A percentile compares a stretch with the other conserved stretches of the same genome.
Evolutionary conservation across 1,139 yeast genomes (phyloP).

Genomic region (Sugiyamaella pinicola): DNA sequence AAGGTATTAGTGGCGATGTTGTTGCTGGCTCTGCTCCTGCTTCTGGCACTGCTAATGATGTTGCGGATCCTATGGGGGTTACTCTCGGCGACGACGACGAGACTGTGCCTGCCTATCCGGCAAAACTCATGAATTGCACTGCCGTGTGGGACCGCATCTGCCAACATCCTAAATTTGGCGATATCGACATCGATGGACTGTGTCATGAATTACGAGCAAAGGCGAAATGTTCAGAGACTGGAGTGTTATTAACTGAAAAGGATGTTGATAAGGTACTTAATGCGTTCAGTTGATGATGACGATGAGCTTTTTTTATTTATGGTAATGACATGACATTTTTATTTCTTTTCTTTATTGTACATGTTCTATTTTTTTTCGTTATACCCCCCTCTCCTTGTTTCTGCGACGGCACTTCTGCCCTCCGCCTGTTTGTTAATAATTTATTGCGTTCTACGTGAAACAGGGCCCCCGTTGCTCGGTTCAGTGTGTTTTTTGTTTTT

Average conservation of each 20-base stretch:
- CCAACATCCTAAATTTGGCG: slow-evolving; percentile 89
- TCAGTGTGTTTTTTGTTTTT: too few species aligned
- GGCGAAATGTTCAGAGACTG: slow-evolving; percentile 94
- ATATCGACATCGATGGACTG: slow-evolving; percentile 88
- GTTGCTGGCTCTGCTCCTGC: slow-evolving; percentile 2
- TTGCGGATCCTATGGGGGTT: slow-evolving; percentile 27
- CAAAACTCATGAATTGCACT: slow-evolving; percentile 65
- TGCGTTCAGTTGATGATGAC: slow-evolving; percentile 22
- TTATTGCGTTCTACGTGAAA: background rate
- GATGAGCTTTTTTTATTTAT: slow-evolving; percentile 4
- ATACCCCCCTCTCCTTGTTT: slow-evolving; percentile 8
- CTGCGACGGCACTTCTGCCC: background rate
- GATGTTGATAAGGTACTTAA: slow-evolving; percentile 73
- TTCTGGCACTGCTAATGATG: slow-evolving; percentile 19
- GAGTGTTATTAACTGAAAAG: slow-evolving; percentile 78
- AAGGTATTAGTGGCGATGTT: slow-evolving; percentile 7
- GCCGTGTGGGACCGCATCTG: slow-evolving; percentile 97
- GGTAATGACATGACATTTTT: slow-evolving; percentile 15
- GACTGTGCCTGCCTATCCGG: slow-evolving; percentile 36
- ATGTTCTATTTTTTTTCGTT: background rate
- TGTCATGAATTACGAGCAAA: slow-evolving; percentile 84
- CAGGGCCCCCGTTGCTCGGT: background rate
- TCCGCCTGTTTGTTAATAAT: background rate
- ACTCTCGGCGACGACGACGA: slow-evolving; percentile 38
- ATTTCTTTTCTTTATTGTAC: background rate